A percentile compares a stretch with the other conserved stretches of the same genome.
phyloP scores from a whole-genome alignment of 345 rosid species.

The Populus ilicifolia region DNA sequence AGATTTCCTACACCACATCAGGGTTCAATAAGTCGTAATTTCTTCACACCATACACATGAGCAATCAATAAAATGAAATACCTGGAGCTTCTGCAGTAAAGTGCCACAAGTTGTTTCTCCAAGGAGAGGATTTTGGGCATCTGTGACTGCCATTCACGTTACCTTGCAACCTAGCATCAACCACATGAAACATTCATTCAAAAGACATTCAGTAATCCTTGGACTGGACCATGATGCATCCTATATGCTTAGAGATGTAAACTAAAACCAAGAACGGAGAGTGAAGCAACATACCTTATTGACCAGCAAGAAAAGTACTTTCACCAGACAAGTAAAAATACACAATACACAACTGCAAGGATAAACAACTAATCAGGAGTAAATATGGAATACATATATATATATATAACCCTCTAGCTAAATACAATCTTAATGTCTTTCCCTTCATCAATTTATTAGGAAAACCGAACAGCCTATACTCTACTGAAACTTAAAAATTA shows the following conservation, averaged over 20 bases:
- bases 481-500: neutral
- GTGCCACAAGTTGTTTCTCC: constrained; percentile 85
- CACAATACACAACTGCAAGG: constrained; percentile 17
- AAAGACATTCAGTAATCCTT: neutral
- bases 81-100: constrained; percentile 84
- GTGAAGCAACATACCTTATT: constrained; percentile 10
- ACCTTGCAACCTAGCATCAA: constrained; percentile 32
- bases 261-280: neutral
- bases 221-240: neutral
- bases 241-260: neutral
- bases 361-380: constrained; percentile 5
- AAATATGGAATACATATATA: neutral
- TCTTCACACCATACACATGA: constrained; percentile 1
- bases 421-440: neutral
- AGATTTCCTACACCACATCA: constrained; percentile 59
- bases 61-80: constrained; percentile 13
- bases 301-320: constrained; percentile 11
- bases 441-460: neutral
- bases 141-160: constrained; percentile 59
- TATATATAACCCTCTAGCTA: neutral
- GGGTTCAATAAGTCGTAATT: constrained; percentile 1
- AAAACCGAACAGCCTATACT: neutral
- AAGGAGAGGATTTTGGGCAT: constrained; percentile 65
- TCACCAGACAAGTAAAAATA: constrained; percentile 20
- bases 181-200: constrained; percentile 11